phyloP scores from a whole-genome alignment of 2,329 filamentous ascomycete genomes.

The Colletotrichum tanaceti region DNA sequence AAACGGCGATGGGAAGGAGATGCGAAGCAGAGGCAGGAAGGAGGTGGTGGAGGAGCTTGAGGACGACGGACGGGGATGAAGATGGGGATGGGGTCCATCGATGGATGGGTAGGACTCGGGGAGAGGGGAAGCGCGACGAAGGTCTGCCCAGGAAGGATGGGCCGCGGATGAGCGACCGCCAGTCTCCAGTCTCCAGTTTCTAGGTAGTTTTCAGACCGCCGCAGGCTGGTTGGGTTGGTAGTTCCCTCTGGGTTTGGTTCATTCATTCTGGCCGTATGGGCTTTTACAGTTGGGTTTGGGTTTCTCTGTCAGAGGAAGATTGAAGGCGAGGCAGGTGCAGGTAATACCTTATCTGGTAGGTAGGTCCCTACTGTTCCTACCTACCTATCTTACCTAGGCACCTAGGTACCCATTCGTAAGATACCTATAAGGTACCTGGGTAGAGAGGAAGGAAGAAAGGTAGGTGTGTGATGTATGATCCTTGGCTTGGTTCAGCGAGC shows the following conservation, averaged over 20 bases:
- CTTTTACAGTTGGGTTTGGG: no score
- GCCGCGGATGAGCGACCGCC: background rate
- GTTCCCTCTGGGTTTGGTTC: background rate
- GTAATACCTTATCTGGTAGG: no score
- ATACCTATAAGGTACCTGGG: no score
- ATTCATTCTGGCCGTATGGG: background rate
- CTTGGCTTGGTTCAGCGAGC: no score
- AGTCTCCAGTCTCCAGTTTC: background rate
- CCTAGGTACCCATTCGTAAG: no score
- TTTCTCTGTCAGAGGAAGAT: background rate
- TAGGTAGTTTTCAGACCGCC: no score
- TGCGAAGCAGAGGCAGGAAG: background rate
- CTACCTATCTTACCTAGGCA: no score
- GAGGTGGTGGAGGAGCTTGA: background rate
- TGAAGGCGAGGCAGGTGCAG: background rate
- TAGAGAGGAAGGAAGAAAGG: no score
- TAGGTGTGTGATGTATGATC: no score
- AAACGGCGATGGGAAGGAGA: background rate
- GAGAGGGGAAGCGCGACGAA: background rate
- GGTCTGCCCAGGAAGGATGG: slow-evolving; percentile 1
- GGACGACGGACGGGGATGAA: no score
- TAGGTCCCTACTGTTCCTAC: no score
- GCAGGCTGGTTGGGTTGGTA: background rate
- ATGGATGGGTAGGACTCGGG: no score
- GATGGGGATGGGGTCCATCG: background rate